Base-by-base conservation (phyloP, 352 stramenopile species). In the Pythium utonaiense region DNA sequence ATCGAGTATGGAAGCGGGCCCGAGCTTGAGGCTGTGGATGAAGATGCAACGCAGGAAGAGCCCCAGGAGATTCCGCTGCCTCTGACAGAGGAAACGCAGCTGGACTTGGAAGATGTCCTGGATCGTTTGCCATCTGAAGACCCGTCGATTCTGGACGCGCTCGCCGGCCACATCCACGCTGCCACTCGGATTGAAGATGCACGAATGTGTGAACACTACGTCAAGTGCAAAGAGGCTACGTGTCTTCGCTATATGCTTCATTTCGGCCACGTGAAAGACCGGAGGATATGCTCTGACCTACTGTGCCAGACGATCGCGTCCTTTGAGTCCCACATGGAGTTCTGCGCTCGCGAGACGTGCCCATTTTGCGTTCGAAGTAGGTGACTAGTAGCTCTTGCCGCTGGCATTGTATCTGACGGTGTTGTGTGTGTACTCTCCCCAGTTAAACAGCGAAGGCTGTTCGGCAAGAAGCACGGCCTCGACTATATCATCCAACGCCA, bases 301-400 rank as follows among this genome's bases (percentile, higher is more conserved):
- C 54, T 47, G 28, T 79, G 71, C 30, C 52, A 64, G 41, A 8
- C 48, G 16, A 71, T 69, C n/a, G 47, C 59, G 3, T 57, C 60
- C 33, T 72, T 73, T 27, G n/a, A 66, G 25, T 24, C 61, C 24
- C 71, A 79, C 60, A 71, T 70, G 53, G 28, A 62, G 25, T 47
- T 44, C 21, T 79, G 71, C 45, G 48, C 45, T 3, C 21, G 22
- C 3, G 9, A 24, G 6, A 19, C 7, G 16, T 79, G 71, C 49
- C 56, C 70, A 41, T 75, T 79, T 50, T 79, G 71, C 48, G 56
- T 79, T 17, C 62, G 71, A 70, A 68, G 71, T 79, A 48, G 14
- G 66, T 66, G 3, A 1, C 3, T 6, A 13, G 16, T 9, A 38
- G 3, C 30, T n/a, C 22, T 24, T 24, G 25, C 25, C 27, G 24